Percentiles rank a stretch among this genome's conserved stretches.
Evolutionary conservation across 164 flowering plant species (phyloP).

Genomic region (Pachysandra terminalis): DNA sequence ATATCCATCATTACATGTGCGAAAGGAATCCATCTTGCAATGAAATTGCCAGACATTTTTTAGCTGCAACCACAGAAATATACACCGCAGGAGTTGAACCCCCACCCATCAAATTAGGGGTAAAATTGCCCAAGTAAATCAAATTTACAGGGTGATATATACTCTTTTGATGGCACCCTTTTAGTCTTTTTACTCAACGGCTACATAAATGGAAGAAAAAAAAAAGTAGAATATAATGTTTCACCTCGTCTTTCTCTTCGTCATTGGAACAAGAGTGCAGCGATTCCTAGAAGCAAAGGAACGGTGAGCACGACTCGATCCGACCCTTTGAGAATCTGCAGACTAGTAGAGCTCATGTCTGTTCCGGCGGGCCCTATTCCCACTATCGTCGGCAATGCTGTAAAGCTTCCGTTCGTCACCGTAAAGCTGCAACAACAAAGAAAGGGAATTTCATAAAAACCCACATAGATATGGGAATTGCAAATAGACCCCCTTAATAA

Average conservation of each 20-base stretch:
- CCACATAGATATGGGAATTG: neutral
- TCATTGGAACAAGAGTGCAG: neutral
- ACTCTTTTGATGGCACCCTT: no score
- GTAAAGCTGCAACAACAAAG: constrained; percentile 27
- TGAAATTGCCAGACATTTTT: no score
- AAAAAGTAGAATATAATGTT: no score
- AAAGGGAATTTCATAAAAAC: neutral
- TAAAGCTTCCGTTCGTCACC: constrained; percentile 30
- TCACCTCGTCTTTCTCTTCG: neutral
- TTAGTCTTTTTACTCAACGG: no score
- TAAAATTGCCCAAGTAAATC: no score
- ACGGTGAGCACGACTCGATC: neutral
- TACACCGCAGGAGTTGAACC: no score
- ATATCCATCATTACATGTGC: no score
- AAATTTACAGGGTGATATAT: no score
- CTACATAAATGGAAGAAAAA: no score
- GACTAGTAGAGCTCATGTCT: constrained; percentile 23
- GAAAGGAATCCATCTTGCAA: no score
- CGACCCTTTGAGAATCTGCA: neutral
- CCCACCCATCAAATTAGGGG: no score
- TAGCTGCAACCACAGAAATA: no score
- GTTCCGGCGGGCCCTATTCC: constrained; percentile 16
- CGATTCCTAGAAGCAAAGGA: neutral
- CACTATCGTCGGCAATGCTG: constrained; percentile 17
- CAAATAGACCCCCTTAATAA: neutral